Conservation (phyloP, 768 basidiomycete species). For the Boletus edulis region DNA sequence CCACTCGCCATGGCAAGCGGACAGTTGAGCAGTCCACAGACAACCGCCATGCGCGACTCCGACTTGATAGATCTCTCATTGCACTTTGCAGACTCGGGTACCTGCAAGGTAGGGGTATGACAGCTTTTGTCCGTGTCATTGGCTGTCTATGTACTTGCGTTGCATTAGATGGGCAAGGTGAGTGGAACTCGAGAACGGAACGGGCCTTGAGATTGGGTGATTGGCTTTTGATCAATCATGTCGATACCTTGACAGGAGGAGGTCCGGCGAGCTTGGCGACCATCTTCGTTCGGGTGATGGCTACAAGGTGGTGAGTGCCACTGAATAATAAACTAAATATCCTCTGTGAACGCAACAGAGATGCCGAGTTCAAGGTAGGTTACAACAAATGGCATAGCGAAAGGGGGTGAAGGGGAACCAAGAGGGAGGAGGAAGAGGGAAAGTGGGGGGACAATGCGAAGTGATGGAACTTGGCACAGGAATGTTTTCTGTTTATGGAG, state of each 20-base stretch:
- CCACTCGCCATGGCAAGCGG: too few species aligned
- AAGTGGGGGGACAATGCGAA: not conserved
- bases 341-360: not conserved
- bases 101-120: not conserved
- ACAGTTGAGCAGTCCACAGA: too few species aligned
- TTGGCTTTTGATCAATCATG: not conserved
- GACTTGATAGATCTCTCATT: too few species aligned
- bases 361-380: not conserved
- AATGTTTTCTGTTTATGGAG: slow-evolving; percentile 14
- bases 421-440: not conserved
- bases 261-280: not conserved
- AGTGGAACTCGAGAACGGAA: not conserved
- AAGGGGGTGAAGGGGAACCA: not conserved
- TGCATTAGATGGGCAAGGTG: not conserved
- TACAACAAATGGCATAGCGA: not conserved
- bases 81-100: not conserved
- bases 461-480: not conserved
- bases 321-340: too few species aligned
- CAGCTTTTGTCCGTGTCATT: too few species aligned
- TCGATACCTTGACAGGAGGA: not conserved
- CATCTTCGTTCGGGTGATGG: not conserved
- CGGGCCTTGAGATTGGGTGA: not conserved
- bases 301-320: slow-evolving; percentile 3
- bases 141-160: not conserved
- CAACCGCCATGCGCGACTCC: too few species aligned